Percentiles rank a stretch among this genome's conserved stretches.
Conservation (phyloP, 2,329 filamentous ascomycete genomes). For the Lasiodiplodia citricola region DNA sequence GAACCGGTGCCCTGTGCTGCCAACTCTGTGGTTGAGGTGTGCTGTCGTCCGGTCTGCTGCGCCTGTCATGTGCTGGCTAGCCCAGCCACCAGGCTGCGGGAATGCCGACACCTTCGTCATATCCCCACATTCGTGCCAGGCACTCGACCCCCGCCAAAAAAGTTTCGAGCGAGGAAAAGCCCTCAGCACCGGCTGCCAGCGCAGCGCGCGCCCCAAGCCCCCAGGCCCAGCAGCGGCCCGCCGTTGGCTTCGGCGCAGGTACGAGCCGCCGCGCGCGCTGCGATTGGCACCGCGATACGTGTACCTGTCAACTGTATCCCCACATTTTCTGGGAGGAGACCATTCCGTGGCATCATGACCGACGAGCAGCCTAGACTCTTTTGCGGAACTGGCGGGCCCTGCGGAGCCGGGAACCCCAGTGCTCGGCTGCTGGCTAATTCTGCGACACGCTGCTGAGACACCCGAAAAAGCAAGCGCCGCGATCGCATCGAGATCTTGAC, state of each 20-base stretch:
- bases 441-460: conserved; percentile 22
- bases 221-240: neutral
- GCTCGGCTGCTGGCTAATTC: conserved; percentile 17
- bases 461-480: conserved; percentile 17
- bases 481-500: conserved; percentile 16
- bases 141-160: conserved; percentile 21
- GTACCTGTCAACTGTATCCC: conserved; percentile 15
- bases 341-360: conserved; percentile 8
- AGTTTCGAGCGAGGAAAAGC: neutral
- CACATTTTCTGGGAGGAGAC: conserved; percentile 14
- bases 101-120: conserved; percentile 5
- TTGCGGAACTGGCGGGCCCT: conserved; percentile 2
- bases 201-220: neutral
- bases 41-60: conserved; percentile 21
- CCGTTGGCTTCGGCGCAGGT: conserved; percentile 1
- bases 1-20: conserved; percentile 19
- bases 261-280: conserved; percentile 10
- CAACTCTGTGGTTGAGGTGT: neutral
- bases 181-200: conserved; percentile 6
- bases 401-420: conserved; percentile 20
- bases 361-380: conserved; percentile 11
- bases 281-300: conserved; percentile 23
- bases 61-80: conserved; percentile 16
- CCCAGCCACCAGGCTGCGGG: conserved; percentile 17
- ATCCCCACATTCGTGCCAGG: conserved; percentile 9